Evolutionary conservation across 345 rosid species (phyloP).

Genomic region (Camelina sativa): DNA sequence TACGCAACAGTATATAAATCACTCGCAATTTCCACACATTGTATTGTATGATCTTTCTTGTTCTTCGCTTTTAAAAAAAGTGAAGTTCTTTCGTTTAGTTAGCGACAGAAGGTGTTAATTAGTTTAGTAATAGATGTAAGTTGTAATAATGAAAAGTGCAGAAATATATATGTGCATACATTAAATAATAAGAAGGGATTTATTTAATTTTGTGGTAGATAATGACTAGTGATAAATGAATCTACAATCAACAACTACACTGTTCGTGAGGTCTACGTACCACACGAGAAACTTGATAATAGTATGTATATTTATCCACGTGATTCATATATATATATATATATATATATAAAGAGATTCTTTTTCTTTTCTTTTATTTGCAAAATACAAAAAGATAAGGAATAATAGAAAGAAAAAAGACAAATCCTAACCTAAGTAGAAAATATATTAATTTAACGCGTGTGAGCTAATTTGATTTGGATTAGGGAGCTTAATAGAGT

Average conservation of each 20-base stretch:
- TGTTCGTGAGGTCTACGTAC: neutral
- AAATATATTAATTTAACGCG: neutral
- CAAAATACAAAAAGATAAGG: neutral
- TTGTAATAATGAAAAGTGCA: neutral
- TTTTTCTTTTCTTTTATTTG: no score
- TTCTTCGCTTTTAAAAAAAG: neutral
- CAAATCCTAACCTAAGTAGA: neutral
- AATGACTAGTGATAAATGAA: neutral
- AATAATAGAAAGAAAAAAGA: neutral
- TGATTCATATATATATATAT: neutral
- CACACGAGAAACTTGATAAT: neutral
- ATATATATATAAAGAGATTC: neutral
- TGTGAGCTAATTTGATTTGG: neutral
- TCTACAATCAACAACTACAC: neutral
- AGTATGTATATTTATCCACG: neutral
- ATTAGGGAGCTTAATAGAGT: neutral
- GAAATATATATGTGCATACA: neutral
- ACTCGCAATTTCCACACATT: neutral
- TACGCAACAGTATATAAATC: neutral
- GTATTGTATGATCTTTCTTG: neutral
- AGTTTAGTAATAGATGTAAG: neutral
- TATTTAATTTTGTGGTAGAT: neutral
- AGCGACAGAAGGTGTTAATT: neutral
- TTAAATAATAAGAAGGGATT: neutral
- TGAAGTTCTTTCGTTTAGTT: neutral